Evolutionary conservation across 2,329 filamentous ascomycete species (phyloP), one percentile per base, ranked within the genome.

Genomic region (Talaromyces sp.): DNA sequence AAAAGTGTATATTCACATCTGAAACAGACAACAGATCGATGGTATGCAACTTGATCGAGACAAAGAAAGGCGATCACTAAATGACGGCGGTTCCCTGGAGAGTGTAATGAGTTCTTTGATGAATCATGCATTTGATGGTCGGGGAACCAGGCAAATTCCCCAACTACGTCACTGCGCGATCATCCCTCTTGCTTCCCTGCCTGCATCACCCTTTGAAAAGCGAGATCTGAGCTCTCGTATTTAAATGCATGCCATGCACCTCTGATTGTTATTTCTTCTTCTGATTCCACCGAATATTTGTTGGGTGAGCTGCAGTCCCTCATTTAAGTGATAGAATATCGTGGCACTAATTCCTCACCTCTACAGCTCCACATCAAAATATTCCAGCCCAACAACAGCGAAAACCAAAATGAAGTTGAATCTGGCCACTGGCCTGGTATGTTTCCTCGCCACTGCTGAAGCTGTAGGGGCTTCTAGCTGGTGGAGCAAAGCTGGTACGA

Each of bases 401-500:
- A 39, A 44, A 16, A 17, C n/a, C 58, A 85, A 58, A 58, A 96
- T 97, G 92, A 94, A 85, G 81, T 83, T 94, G 75, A 76, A 81
- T 59, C 75, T 90, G 69, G 80, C 82, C 57, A 82, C 86, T 70
- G 72, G 90, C 75, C 76, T 93, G 62, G 79, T 90, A 67, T 80
- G 90, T 69, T 84, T 85, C 66, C 78, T 96, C 53, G 87, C 89
- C 69, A 83, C 87, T 36, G 69, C 71, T 36, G 84, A 90, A 68
- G 82, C 81, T 57, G 86, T 84, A 43, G 76, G 85, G 58, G 90
- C 86, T 60, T 91, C 87, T 77, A 88, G 77, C 74, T 97, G 91
- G 91, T 91, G 96, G 85, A 72, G 83, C 70, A 94, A 91, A 75
- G 80, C 90, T 69, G 88, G 92, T 96, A 82, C 66, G 89, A 10